Base-by-base conservation (phyloP, 2,329 filamentous ascomycete genomes). In the Botrytis tulipae region DNA sequence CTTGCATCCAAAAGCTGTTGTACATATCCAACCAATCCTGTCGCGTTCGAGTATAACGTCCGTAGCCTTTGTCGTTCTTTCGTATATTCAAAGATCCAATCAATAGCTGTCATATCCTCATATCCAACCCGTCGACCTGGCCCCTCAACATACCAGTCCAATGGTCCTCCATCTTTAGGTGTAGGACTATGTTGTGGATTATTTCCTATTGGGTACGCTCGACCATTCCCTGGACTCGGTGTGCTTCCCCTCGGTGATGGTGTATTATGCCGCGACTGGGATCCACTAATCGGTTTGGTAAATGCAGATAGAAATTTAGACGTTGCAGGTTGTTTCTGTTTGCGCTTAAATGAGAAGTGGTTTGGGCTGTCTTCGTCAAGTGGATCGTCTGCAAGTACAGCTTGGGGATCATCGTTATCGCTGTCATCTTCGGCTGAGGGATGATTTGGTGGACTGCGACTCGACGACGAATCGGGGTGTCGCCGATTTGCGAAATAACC, bases 81-180 rank as follows among this genome's bases (percentile, higher is more conserved):
- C 70, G 93, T 96, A 81, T 98, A 97, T 83, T 99, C 96, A 79
- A 97, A 98, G 81, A 98, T 98, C 96, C 96, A 99, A 84, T 99
- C 96, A 82, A 99, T 99, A 74, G 96, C 95, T 25, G 95, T 98
- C 82, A 98, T 86, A 83, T 99, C 93, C 80, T 98, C 95, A 84
- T 99, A 99, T 72, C 93, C 95, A 54, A 98, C 95, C 80, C 96
- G 90, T 71, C 94, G 89, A 1, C 95, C 95, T 0, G 93, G 94
- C 0, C 94, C 94, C 82, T 98, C 95, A 66, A 92, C 87, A 81
- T 97, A 93, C 95, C 95, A 98, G 82, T 98, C 95, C 63, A 87
- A 82, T 6, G 86, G 82, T 44, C 81, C 80, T 70, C 83, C 85
- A 78, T 89, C 86, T 76, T 89, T 88, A 32, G 73, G 42, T 40